Evolutionary conservation across 2,329 filamentous ascomycete species (phyloP), one percentile per base, ranked within the genome.

Genomic region (Colletotrichum noveboracense): DNA sequence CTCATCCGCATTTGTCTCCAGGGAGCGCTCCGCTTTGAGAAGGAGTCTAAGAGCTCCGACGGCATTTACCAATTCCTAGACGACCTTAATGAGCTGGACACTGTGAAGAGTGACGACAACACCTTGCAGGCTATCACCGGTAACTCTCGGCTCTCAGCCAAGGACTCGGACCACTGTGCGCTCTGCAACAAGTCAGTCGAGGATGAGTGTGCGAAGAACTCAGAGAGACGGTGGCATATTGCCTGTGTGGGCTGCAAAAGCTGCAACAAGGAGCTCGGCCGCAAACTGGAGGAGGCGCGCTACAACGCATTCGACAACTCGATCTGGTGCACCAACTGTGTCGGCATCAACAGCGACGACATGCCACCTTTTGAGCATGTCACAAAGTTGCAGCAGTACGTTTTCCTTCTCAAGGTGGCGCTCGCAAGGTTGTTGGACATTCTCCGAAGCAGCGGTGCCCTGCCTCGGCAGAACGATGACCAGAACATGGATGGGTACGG

Each of bases 1-100:
- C 91, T 99, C 75, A 99, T 99, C 80, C 93, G 97, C 66, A 99
- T 99, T 80, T 98, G 97, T 82, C 90, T 99, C 32, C 97, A 98
- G 83, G 97, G 96, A 36, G 94, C 97, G 8, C 88, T 99, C 62
- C 96, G 96, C 81, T 91, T 98, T 52, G 97, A 99, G 85, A 93
- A 95, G 72, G 96, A 98, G 80, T 93, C 93, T 65, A 89, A 90
- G 68, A 93, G 90, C 32, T 89, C 94, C 3, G 93, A 94, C 78
- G 95, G 95, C 13, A 87, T 99, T 28, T 93, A 95, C 80, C 89
- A 91, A 69, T 98, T 99, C 83, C 89, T 99, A 61, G 92, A 95
- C 71, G 94, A 97, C 79, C 91, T 99, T 68, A 92, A 93, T 80
- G 92, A 96, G 79, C 91, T 98, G n/a, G 96, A 98, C 75, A 87